Evolutionary conservation across 2,329 filamentous ascomycete species (phyloP).

Genomic region (Ascochyta clinopodiicola): DNA sequence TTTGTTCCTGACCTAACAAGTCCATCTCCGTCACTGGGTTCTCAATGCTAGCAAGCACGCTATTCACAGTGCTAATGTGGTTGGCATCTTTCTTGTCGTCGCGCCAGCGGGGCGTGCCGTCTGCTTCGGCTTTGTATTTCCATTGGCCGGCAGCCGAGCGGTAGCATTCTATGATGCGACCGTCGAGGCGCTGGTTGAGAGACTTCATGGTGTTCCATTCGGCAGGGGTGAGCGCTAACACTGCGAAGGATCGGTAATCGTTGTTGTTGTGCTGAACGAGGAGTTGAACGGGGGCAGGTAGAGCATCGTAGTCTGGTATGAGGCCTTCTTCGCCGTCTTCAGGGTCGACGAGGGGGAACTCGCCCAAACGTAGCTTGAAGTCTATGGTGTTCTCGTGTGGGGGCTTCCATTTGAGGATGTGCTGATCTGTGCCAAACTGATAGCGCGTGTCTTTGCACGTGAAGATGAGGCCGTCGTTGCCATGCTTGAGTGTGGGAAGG

Average conservation of each 20-base stretch:
- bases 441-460: slow-evolving; percentile 91
- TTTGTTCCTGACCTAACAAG: slow-evolving; percentile 70
- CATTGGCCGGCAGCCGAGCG: slow-evolving; percentile 77
- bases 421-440: slow-evolving; percentile 85
- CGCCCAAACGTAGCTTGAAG: slow-evolving; percentile 76
- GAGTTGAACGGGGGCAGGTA: slow-evolving; percentile 73
- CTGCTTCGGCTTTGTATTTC: slow-evolving; percentile 68
- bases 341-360: slow-evolving; percentile 75
- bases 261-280: slow-evolving; percentile 71
- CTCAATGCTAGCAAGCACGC: slow-evolving; percentile 87
- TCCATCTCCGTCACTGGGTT: slow-evolving; percentile 86
- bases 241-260: slow-evolving; percentile 69
- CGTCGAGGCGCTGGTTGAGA: slow-evolving; percentile 77
- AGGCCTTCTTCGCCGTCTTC: slow-evolving; percentile 71
- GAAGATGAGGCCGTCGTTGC: slow-evolving; percentile 96
- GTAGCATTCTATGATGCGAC: slow-evolving; percentile 88
- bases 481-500: slow-evolving; percentile 83
- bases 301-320: slow-evolving; percentile 77
- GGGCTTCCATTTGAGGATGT: slow-evolving; percentile 98
- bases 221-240: slow-evolving; percentile 70
- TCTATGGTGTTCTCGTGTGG: slow-evolving; percentile 95
- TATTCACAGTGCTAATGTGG: slow-evolving; percentile 81
- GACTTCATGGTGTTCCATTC: slow-evolving; percentile 87
- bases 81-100: slow-evolving; percentile 95
- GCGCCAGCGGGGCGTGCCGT: slow-evolving; percentile 73